A percentile compares a stretch with the other conserved stretches of the same genome.
Evolutionary conservation across 495 filamentous ascomycete species (phyloP).

Genomic region (Penicillium riverlandense): DNA sequence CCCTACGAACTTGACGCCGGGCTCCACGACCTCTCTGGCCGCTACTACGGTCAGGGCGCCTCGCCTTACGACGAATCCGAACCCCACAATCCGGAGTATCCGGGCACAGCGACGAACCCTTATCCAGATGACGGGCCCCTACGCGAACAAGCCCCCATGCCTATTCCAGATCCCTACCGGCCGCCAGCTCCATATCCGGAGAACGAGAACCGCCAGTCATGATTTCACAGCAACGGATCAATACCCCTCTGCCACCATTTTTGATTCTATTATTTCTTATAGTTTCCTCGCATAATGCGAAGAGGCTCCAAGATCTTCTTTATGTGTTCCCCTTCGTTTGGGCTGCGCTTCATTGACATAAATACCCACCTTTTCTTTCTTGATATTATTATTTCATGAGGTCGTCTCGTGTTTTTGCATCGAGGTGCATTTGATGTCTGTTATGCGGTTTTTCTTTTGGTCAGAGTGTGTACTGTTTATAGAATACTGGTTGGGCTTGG

Average conservation of each 20-base stretch:
- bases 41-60: slow-evolving; percentile 11
- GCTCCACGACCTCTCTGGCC: slow-evolving; percentile 13
- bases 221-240: neutral
- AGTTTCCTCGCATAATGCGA: neutral
- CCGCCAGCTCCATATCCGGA: slow-evolving; percentile 24
- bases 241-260: neutral
- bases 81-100: slow-evolving; percentile 12
- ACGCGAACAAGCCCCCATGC: slow-evolving; percentile 28
- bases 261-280: neutral
- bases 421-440: too few species aligned
- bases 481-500: too few species aligned
- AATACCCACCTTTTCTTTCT: slow-evolving; percentile 16
- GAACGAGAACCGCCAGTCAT: slow-evolving; percentile 13
- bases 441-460: neutral
- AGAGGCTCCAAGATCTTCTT: neutral
- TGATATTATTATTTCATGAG: slow-evolving; percentile 8
- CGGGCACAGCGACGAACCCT: neutral
- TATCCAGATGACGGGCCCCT: slow-evolving; percentile 14
- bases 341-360: slow-evolving; percentile 9
- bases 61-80: slow-evolving; percentile 23
- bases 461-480: slow-evolving; percentile 1
- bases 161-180: slow-evolving; percentile 27
- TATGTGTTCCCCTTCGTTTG: slow-evolving; percentile 5
- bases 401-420: slow-evolving; percentile 3
- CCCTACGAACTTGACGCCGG: slow-evolving; percentile 16